Conservation (phyloP, 495 filamentous ascomycete species). For the Rhizodiscina lignyota region DNA sequence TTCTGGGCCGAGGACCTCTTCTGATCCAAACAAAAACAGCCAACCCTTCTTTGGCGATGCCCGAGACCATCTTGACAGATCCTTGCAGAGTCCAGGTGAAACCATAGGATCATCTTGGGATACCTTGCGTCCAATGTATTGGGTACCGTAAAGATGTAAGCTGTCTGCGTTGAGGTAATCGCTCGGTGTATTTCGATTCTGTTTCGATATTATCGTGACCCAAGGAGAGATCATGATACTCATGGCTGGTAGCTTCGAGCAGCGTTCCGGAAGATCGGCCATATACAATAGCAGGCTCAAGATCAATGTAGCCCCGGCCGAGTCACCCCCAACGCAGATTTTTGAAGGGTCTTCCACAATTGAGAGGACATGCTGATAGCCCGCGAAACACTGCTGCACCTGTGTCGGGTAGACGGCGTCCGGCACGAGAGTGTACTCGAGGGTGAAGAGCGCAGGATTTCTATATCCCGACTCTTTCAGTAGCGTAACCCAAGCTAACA, state of each 20-base stretch:
- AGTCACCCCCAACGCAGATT: conserved; percentile 55
- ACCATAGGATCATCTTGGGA: conserved; percentile 35
- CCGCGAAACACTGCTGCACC: conserved; percentile 43
- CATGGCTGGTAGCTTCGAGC: too few relatives aligned
- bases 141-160: conserved; percentile 44
- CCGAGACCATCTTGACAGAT: conserved; percentile 42
- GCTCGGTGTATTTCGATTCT: conserved; percentile 38
- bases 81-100: conserved; percentile 50
- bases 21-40: conserved; percentile 46
- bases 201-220: conserved; percentile 38
- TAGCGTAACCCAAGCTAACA: conserved; percentile 44
- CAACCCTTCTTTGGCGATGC: conserved; percentile 43
- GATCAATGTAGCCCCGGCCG: conserved; percentile 53
- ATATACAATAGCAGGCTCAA: conserved; percentile 49
- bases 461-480: conserved; percentile 39
- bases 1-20: conserved; percentile 55
- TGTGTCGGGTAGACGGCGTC: conserved; percentile 53
- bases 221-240: conserved; percentile 36
- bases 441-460: conserved; percentile 61
- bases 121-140: conserved; percentile 39
- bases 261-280: conserved; percentile 20
- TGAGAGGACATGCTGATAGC: conserved; percentile 48
- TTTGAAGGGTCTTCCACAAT: conserved; percentile 32
- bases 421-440: conserved; percentile 69
- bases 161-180: conserved; percentile 40